Percentiles rank a stretch among this genome's conserved stretches.
phyloP scores from a whole-genome alignment of 73 alveolate genomes.

The Paramecium sexaurelia region DNA sequence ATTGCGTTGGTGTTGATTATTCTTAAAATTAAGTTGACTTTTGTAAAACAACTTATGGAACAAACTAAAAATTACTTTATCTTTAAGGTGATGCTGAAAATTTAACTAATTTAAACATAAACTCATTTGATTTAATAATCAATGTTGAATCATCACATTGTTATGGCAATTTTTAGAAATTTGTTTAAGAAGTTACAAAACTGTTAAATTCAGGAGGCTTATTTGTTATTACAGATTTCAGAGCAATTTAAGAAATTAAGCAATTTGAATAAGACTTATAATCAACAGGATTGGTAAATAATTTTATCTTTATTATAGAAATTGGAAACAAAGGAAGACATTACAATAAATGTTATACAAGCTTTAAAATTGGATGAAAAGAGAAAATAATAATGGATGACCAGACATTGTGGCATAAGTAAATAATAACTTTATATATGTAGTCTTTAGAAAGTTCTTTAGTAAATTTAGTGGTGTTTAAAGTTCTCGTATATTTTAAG shows the following conservation, averaged over 20 bases:
- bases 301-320: neutral
- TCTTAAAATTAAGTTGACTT: constrained; percentile 71
- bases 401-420: constrained; percentile 40
- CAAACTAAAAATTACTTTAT: constrained; percentile 52
- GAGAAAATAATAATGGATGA: constrained; percentile 64
- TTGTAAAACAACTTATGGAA: constrained; percentile 65
- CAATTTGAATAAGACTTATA: constrained; percentile 64
- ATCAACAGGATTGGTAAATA: constrained; percentile 60
- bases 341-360: constrained; percentile 64
- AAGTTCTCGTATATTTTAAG: constrained; percentile 63
- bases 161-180: constrained; percentile 77
- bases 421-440: neutral
- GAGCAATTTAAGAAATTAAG: constrained; percentile 60
- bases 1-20: constrained; percentile 84
- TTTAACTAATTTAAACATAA: constrained; percentile 57
- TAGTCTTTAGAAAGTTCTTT: constrained; percentile 51
- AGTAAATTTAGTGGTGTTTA: constrained; percentile 71
- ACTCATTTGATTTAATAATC: constrained; percentile 73
- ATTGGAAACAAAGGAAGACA: constrained; percentile 58
- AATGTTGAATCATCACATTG: constrained; percentile 89
- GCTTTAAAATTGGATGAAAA: constrained; percentile 61
- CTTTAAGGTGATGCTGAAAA: constrained; percentile 83
- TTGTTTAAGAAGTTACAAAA: constrained; percentile 70
- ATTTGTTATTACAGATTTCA: constrained; percentile 83
- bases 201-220: constrained; percentile 76